phyloP scores from a whole-genome alignment of 2,329 filamentous ascomycete species.

The Beauveria sp. region DNA sequence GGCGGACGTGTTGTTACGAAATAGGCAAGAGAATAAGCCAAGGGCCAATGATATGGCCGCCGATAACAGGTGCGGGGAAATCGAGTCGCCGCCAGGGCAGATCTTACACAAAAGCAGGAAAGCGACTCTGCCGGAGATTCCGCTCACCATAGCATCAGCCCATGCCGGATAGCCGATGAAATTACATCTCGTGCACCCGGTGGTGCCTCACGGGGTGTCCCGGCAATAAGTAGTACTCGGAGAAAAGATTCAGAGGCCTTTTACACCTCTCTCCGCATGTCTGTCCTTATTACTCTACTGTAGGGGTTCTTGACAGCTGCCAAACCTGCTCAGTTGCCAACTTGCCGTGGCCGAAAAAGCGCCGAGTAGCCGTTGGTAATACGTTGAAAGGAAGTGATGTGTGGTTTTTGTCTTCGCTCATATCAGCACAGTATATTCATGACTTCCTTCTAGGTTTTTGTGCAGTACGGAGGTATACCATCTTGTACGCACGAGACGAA shows the following conservation, averaged over 20 bases:
- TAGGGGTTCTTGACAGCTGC: background rate
- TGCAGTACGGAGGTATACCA: too few species aligned
- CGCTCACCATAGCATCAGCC: background rate
- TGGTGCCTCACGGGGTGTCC: background rate
- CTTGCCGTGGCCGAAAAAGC: background rate
- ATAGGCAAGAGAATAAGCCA: slow-evolving; percentile 5
- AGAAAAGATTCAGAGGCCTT: background rate
- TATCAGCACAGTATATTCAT: too few species aligned
- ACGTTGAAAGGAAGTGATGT: background rate
- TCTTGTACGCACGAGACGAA: too few species aligned
- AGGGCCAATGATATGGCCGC: background rate
- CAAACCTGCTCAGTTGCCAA: background rate
- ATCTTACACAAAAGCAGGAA: background rate
- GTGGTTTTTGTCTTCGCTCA: too few species aligned
- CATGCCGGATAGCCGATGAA: slow-evolving; percentile 1
- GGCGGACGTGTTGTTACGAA: background rate
- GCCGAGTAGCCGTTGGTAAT: background rate
- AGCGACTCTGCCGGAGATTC: background rate
- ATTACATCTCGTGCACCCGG: background rate
- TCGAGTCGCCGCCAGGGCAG: background rate
- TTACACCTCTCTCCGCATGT: background rate
- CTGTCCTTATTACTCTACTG: background rate
- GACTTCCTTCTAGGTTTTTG: too few species aligned
- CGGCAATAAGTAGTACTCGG: background rate
- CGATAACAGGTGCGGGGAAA: background rate